These are phyloP conservation scores for Solanum pinnatisectum DNA, from an alignment of 257 asterid genomes.

Conservation along the genomic window DNA sequence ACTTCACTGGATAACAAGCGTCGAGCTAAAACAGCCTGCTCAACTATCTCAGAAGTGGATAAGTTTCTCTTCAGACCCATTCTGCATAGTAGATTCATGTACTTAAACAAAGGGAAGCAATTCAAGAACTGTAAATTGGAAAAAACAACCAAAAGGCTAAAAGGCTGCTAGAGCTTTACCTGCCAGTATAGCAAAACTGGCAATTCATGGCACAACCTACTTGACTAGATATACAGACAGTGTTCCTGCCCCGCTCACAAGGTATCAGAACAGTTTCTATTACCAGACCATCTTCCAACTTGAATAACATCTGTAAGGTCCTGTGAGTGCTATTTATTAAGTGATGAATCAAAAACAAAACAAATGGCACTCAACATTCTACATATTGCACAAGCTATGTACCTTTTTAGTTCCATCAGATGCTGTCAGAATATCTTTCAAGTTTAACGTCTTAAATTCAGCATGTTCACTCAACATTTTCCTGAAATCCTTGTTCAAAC, in stretches of 20 bases:
- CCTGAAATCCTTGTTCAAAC: conserved; percentile 84
- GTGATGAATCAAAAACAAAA: conserved; percentile 35
- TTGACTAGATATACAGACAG: conserved; percentile 98
- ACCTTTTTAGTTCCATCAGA: conserved; percentile 98
- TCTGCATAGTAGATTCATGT: conserved; percentile 35
- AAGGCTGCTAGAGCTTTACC: conserved; percentile 29
- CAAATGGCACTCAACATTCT: background rate
- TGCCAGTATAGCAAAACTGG: conserved; percentile 98
- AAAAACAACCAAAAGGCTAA: background rate
- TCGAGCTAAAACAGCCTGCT: conserved; percentile 91
- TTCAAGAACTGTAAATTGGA: background rate
- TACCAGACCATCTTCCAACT: conserved; percentile 73
- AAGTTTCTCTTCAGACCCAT: conserved; percentile 90
- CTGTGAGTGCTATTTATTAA: conserved; percentile 62
- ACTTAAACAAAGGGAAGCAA: background rate
- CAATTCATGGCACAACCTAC: conserved; percentile 98
- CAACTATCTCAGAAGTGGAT: conserved; percentile 89
- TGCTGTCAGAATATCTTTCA: conserved; percentile 63
- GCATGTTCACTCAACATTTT: conserved; percentile 64
- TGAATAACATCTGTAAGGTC: conserved; percentile 79
- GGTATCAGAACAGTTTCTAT: conserved; percentile 96
- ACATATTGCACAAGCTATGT: conserved; percentile 4
- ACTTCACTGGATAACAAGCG: conserved; percentile 67
- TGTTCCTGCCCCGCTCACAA: conserved; percentile 76
- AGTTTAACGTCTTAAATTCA: conserved; percentile 49